Conservation (phyloP, 352 stramenopile genomes). For the Phytopythium litorale region DNA sequence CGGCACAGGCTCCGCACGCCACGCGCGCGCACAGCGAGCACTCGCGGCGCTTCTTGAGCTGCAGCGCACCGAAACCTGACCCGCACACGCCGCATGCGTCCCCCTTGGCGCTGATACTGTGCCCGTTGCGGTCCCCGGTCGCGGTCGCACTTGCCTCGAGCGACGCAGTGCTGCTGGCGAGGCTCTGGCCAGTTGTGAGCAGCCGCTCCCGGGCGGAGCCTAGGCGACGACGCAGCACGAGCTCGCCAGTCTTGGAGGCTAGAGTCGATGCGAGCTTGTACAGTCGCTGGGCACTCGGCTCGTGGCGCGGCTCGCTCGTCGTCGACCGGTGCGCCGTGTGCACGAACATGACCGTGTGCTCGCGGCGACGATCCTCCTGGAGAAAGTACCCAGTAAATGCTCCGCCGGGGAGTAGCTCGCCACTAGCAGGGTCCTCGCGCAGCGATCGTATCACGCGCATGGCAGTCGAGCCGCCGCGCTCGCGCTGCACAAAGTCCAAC, state of each 20-base stretch:
- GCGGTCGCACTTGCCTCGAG: background rate
- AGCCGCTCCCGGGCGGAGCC: constrained; percentile 6
- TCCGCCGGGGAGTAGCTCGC: constrained; percentile 4
- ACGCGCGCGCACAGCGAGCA: constrained; percentile 6
- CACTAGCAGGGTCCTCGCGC: background rate
- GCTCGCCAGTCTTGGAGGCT: constrained; percentile 10
- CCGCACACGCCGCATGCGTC: constrained; percentile 6
- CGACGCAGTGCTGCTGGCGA: background rate
- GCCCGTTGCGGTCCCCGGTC: background rate
- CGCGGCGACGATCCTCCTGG: constrained; percentile 13
- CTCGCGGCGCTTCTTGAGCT: constrained; percentile 11
- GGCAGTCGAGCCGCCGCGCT: background rate
- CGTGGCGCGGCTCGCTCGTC: constrained; percentile 1
- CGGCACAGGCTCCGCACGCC: constrained; percentile 7
- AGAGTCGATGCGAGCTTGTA: constrained; percentile 5
- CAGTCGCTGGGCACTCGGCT: constrained; percentile 11
- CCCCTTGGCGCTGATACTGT: background rate
- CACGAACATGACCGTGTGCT: constrained; percentile 18
- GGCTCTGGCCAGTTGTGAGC: background rate
- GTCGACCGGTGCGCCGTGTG: constrained; percentile 10
- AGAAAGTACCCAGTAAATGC: constrained; percentile 16
- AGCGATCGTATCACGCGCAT: constrained; percentile 20
- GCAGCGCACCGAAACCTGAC: constrained; percentile 8
- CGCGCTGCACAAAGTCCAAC: constrained; percentile 19
- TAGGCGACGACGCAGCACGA: constrained; percentile 17